Evolutionary conservation across 1,284 basidiomycete genomes (phyloP).

Genomic region (Rhodotorula glutinis): DNA sequence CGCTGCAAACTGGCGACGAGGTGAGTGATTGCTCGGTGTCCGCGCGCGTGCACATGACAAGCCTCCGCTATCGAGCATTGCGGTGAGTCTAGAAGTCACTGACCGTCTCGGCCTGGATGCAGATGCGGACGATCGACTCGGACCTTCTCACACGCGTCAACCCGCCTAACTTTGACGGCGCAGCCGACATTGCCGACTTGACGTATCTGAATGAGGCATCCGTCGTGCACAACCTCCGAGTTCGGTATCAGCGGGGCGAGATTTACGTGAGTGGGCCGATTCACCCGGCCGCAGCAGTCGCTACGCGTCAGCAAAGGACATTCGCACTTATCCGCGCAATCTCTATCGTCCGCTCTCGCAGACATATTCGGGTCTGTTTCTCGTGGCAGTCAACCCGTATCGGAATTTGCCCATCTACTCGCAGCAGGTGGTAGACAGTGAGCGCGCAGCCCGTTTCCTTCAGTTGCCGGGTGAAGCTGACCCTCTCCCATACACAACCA

Average conservation of each 20-base stretch:
- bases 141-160: constrained; percentile 55
- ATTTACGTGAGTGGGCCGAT: constrained; percentile 70
- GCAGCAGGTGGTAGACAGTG: constrained; percentile 38
- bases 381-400: constrained; percentile 98
- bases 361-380: constrained; percentile 94
- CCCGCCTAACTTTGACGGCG: constrained; percentile 96
- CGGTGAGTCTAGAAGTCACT: too few relatives aligned
- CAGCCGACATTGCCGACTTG: constrained; percentile 96
- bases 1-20: constrained; percentile 74
- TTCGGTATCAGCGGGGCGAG: constrained; percentile 84
- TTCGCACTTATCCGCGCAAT: background rate
- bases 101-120: background rate
- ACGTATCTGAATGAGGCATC: constrained; percentile 98
- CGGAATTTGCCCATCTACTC: constrained; percentile 89
- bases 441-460: background rate
- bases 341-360: constrained; percentile 46
- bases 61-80: too few relatives aligned
- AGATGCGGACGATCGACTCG: constrained; percentile 25
- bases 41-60: background rate
- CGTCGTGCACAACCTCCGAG: constrained; percentile 91
- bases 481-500: constrained; percentile 54
- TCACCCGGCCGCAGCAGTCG: background rate
- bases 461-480: background rate
- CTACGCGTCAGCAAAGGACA: too few relatives aligned
- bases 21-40: constrained; percentile 50